Conservation (phyloP, 805 yeast species). For the Pichia nakasei region DNA sequence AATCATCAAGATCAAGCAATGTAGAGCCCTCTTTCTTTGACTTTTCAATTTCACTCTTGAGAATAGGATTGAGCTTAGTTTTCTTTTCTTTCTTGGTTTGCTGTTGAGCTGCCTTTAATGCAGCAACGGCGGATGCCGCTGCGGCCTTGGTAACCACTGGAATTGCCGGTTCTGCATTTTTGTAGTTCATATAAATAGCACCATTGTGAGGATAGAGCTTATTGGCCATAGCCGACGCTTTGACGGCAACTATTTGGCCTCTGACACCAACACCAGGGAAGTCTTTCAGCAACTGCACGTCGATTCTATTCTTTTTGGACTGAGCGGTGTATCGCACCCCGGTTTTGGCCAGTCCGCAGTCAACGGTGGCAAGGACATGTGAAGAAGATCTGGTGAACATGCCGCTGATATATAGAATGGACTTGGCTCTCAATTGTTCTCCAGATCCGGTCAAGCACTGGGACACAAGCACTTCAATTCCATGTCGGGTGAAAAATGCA, state of each 20-base stretch:
- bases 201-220: constrained; percentile 60
- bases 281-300: constrained; percentile 69
- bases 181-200: constrained; percentile 53
- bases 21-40: not conserved
- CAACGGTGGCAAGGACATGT: constrained; percentile 8
- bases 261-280: constrained; percentile 51
- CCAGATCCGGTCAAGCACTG: too few species aligned
- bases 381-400: constrained; percentile 18
- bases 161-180: constrained; percentile 25
- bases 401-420: not conserved
- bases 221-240: constrained; percentile 79
- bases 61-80: constrained; percentile 7
- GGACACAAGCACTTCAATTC: too few species aligned
- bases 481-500: too few species aligned
- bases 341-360: constrained; percentile 13
- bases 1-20: constrained; percentile 21
- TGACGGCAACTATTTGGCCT: constrained; percentile 70
- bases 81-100: constrained; percentile 6
- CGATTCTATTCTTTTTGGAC: constrained; percentile 46
- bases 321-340: constrained; percentile 38
- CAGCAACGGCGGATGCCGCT: constrained; percentile 8
- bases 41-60: constrained; percentile 4
- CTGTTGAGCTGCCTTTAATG: constrained; percentile 7
- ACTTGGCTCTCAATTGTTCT: not conserved
- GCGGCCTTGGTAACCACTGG: constrained; percentile 23